Base-by-base conservation (phyloP, 257 asterid genomes). In the Nemophila menziesii region DNA sequence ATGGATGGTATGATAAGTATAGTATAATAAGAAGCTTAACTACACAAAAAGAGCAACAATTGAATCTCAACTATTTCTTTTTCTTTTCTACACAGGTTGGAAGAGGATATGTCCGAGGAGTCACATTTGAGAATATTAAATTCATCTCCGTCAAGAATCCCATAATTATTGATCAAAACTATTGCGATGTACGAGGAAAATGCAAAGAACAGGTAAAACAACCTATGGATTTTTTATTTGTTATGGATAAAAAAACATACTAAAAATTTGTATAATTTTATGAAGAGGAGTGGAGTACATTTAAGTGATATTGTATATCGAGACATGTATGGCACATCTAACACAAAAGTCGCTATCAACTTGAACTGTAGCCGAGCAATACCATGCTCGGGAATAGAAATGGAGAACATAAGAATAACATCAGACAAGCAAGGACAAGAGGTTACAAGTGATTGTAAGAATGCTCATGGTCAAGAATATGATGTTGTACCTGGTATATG, bases 131-230 rank as follows among this genome's bases (percentile, higher is more conserved):
- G 57, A 78, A 68, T 44, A 72, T 78, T 2, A 11, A 23, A n/a
- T 67, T 81, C 47, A 46, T 50, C 41, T 12, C 56, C 0, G 86
- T 78, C 40, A 21, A 59, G 47, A 75, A 78, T 47, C 83, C 86
- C 21, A 70, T 78, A 23, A 75, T 82, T 62, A 82, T 78, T 23
- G 86, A 82, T 48, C 92, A 82, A 47, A 63, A 70, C 17, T 78
- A 82, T 46, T 78, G 92, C 12, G 39, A 49, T 7, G 14, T 55
- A 0, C 52, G 70, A 17, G 57, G 49, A 7, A 61, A 63, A 15
- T 82, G 93, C 51, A 1, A 40, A 27, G 67, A 61, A 52, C 20
- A 5, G 71, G 92, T 78, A 72, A 55, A 16, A 36, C 22, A 38
- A 16, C 0, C 15, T 6, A 22, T 38, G 22, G 20, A 20, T 15